These are phyloP conservation scores for Cantharellus anzutake DNA, from an alignment of 768 basidiomycete genomes.

Conservation along the genomic window DNA sequence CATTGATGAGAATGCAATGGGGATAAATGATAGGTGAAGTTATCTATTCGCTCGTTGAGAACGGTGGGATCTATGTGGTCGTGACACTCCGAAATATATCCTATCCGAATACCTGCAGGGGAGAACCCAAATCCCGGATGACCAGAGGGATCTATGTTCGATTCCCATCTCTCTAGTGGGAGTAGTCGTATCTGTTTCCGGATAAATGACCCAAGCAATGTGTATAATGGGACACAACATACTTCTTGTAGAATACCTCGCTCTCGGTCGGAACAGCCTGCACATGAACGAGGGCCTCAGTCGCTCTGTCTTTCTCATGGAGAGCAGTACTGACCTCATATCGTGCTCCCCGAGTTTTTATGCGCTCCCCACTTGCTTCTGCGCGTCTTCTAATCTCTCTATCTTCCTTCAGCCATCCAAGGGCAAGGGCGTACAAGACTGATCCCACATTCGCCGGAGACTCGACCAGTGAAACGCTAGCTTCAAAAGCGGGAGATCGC, in stretches of 20 bases:
- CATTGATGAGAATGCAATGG: no score
- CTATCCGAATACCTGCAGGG: no score
- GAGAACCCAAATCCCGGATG: no score
- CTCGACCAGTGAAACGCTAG: neutral
- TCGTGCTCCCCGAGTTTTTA: constrained; percentile 38
- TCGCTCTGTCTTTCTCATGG: neutral
- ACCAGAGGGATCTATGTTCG: no score
- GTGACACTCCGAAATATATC: no score
- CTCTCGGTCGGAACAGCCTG: constrained; percentile 54
- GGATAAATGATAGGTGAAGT: no score
- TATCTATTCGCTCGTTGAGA: no score
- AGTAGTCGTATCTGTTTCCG: neutral
- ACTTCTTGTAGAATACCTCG: constrained; percentile 78
- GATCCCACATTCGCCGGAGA: constrained; percentile 11
- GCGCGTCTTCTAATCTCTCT: constrained; percentile 40
- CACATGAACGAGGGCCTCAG: constrained; percentile 4
- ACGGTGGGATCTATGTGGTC: no score
- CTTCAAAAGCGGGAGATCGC: constrained; percentile 9
- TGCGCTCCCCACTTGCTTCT: constrained; percentile 31
- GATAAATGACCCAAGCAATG: neutral
- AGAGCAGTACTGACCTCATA: constrained; percentile 13
- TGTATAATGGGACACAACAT: constrained; percentile 12
- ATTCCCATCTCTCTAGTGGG: neutral
- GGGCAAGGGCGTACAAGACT: constrained; percentile 48
- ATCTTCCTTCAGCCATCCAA: constrained; percentile 80